Conservation (phyloP, 2,329 filamentous ascomycete genomes). For the Neobulgaria alba region DNA sequence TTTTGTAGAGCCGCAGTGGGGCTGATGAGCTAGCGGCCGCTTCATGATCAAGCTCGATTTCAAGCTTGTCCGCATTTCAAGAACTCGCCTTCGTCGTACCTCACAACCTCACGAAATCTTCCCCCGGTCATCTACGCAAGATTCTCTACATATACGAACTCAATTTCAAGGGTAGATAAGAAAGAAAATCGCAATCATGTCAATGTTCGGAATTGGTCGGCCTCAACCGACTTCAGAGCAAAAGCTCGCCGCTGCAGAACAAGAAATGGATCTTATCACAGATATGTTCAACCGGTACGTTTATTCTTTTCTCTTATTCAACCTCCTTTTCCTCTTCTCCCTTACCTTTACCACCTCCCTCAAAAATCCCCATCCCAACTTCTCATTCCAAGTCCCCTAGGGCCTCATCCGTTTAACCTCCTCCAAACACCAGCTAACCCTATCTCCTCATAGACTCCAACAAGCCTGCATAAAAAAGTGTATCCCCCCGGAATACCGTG, state of each 20-base stretch:
- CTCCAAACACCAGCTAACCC: background rate
- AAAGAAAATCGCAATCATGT: conserved; percentile 43
- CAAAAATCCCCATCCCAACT: conserved; percentile 1
- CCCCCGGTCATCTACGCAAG: too few species aligned
- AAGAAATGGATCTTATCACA: conserved; percentile 93
- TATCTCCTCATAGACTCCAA: conserved; percentile 52
- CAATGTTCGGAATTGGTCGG: conserved; percentile 62
- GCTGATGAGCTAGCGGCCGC: conserved; percentile 17
- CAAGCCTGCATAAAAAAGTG: conserved; percentile 91
- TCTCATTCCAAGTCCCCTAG: conserved; percentile 3
- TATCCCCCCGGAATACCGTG: conserved; percentile 84
- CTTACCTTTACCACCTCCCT: background rate
- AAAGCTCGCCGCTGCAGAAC: conserved; percentile 94
- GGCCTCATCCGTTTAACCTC: background rate
- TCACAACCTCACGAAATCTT: background rate
- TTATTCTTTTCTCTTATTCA: background rate
- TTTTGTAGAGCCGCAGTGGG: too few species aligned
- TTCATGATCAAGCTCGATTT: conserved; percentile 14
- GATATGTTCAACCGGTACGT: conserved; percentile 95
- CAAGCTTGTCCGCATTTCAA: too few species aligned
- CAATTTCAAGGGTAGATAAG: too few species aligned
- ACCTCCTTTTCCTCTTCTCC: conserved; percentile 4
- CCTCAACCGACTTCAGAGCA: conserved; percentile 89
- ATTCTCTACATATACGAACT: too few species aligned
- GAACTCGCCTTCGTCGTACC: too few species aligned